Evolutionary conservation across 345 rosid species (phyloP).

Genomic region (Kernera saxatilis): DNA sequence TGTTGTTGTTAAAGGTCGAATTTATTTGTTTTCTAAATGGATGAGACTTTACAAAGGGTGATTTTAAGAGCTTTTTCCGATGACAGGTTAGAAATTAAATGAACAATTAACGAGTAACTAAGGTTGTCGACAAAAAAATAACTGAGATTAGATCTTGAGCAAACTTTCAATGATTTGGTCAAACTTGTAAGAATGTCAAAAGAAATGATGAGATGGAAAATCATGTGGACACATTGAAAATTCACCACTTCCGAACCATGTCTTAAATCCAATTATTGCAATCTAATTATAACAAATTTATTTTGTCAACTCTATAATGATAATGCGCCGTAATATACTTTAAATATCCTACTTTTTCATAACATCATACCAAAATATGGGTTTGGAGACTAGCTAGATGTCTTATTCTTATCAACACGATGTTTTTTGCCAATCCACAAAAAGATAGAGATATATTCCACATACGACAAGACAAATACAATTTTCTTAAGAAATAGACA

Average conservation of each 20-base stretch:
- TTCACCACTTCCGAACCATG: slow-evolving; percentile 16
- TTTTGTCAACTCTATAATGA: slow-evolving; percentile 12
- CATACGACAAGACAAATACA: not conserved
- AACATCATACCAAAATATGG: not conserved
- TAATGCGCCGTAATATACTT: slow-evolving; percentile 1
- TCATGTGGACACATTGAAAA: slow-evolving; percentile 6
- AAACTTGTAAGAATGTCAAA: not conserved
- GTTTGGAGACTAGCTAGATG: not conserved
- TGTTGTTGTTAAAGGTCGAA: too few relatives aligned
- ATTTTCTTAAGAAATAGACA: too few relatives aligned
- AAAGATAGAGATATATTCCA: not conserved
- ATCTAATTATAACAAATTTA: not conserved
- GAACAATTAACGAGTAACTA: not conserved
- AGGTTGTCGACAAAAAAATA: not conserved
- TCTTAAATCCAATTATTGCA: slow-evolving; percentile 1
- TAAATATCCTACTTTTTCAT: not conserved
- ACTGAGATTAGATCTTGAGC: not conserved
- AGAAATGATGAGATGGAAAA: not conserved
- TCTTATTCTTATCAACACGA: not conserved
- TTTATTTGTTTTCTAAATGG: too few relatives aligned
- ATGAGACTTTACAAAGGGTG: too few relatives aligned
- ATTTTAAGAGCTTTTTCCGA: not conserved
- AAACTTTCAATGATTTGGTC: slow-evolving; percentile 24
- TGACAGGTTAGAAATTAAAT: not conserved
- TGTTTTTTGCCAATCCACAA: not conserved